Evolutionary conservation across 2,329 filamentous ascomycete genomes (phyloP), one percentile per base, ranked within the genome.

Genomic region (Lasiodiplodia sp.): DNA sequence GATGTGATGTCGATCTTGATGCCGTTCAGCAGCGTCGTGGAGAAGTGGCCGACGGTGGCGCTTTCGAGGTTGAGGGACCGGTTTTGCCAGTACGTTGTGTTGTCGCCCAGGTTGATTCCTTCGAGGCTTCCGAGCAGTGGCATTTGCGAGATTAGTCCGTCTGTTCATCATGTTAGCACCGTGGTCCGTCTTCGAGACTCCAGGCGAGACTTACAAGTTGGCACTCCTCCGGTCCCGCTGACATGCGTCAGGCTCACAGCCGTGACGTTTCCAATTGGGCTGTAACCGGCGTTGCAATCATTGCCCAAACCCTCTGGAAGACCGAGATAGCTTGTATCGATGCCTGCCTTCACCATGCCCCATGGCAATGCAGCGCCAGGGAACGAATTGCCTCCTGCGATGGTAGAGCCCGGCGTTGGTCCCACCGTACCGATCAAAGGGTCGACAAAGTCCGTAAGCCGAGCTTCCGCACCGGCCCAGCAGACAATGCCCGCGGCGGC

Each of bases 371-470:
- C 71, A 5, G 75, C 75, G 10, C 80, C 80, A 4, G 80, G 78
- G 53, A 81, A 82, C 14, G 79, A 75, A 67, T 82, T 78, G 34
- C 80, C 80, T 11, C 79, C 79, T 11, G 77, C 79, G 70, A 79
- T 81, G 69, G 71, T 72, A 8, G 77, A 75, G 3, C 82, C 82
- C 4, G 80, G 71, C 40, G 79, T 80, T 0, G 81, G 80, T 8
- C 83, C 82, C 71, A 84, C 82, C 0, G 82, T 82, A 7, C 83
- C 83, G 23, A 85, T 84, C 55, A 85, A 80, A 1, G 81, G 77
- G 68, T 85, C 83, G 10, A 84, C 83, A 10, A 53, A 65, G 49
- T 65, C 62, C 21, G 64, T 57, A 5, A 74, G 79, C 80, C 69
- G 67, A 8, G 56, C 56, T 51, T 38, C 60, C 14, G 40, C 34